Base-by-base conservation (phyloP, 1,284 basidiomycete genomes). In the Blastosporella zonata region DNA sequence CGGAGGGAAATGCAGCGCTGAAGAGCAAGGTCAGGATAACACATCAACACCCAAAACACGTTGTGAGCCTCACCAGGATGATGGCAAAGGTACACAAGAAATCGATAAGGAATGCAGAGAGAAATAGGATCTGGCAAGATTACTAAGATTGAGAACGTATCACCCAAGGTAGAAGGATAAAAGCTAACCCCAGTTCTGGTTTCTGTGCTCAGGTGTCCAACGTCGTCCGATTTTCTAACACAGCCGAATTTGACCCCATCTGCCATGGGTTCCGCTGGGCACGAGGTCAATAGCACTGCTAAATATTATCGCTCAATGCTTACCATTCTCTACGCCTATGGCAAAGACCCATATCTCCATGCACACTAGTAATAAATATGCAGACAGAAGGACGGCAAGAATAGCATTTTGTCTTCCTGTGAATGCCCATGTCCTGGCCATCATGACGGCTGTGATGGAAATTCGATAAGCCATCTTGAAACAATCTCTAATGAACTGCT, bases 401-500 rank as follows among this genome's bases (percentile, higher is more conserved):
- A 47, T 18, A 10, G 41, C 17, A 1, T 7, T 37, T 20, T 43
- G 50, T n/a, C 48, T 43, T 27, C 53, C 55, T 7, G 55, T 50
- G 22, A 57, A 57, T 2, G 55, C 53, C 55, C 55, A 55, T 22
- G 55, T 43, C 12, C 55, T 50, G 7, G 49, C 35, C 13, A 52
- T 15, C 43, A 57, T 51, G 6, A 53, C 53, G 10, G 49, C 55
- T 57, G 6, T 22, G 17, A 44, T 31, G 5, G 13, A 18, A 9
- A 34, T 31, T 13, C 33, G 6, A 6, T 34, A 2, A 34, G 15
- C 33, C 33, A 34, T 9, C 3, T 31, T 15, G 29, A 15, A 17
- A 6, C n/a, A 18, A 34, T 9, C 15, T 18, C 15, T 9, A 34
- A 2, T 12, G 9, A 34, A 34, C 6, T 17, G 17, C 25, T n/a